Conservation (phyloP, 345 rosid genomes). For the Diplotaxis tenuifolia region DNA sequence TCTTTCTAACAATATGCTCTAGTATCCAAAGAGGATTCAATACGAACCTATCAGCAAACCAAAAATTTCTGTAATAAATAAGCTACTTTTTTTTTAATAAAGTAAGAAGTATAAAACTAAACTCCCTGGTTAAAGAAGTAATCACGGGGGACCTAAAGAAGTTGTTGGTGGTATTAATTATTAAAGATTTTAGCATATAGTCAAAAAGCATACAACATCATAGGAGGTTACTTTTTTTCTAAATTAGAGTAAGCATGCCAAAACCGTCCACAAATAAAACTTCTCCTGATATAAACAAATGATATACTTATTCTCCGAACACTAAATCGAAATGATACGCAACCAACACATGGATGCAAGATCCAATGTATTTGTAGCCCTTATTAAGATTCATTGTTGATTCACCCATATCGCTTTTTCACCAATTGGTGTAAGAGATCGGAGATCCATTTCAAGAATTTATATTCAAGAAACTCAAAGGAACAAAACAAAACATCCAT, state of each 20-base stretch:
- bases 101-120: background rate
- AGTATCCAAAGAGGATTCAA: slow-evolving; percentile 8
- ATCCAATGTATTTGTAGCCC: too few species aligned
- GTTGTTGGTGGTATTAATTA: background rate
- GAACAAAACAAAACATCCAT: background rate
- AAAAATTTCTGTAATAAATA: background rate
- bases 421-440: background rate
- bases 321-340: background rate
- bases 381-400: too few species aligned
- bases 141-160: slow-evolving; percentile 9
- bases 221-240: background rate
- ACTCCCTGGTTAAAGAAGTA: background rate
- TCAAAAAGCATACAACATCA: background rate
- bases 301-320: background rate
- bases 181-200: background rate
- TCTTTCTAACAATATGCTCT: background rate
- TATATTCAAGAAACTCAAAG: background rate
- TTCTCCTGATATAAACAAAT: background rate
- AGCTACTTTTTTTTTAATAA: slow-evolving; percentile 9
- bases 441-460: background rate
- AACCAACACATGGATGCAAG: background rate
- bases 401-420: background rate
- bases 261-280: background rate
- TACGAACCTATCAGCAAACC: background rate
- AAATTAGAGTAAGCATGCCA: slow-evolving; percentile 5